These are phyloP conservation scores for Aspergillus sp. DNA, from an alignment of 2,329 filamentous ascomycete genomes.

Conservation along the genomic window DNA sequence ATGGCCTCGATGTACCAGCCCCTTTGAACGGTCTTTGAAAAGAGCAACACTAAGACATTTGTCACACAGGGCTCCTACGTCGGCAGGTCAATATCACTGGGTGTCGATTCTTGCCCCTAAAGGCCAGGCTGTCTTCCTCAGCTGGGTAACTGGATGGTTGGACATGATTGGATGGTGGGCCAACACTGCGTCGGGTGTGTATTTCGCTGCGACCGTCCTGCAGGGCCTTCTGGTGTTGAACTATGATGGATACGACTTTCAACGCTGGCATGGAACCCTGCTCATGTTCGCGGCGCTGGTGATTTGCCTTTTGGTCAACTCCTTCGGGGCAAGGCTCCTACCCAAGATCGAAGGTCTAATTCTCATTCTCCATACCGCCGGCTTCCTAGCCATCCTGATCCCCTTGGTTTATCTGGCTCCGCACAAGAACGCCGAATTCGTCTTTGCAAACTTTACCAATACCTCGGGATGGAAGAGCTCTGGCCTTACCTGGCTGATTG, in stretches of 20 bases:
- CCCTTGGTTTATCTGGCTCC: conserved; percentile 48
- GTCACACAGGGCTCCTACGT: conserved; percentile 31
- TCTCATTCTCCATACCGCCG: conserved; percentile 53
- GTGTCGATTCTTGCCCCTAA: conserved; percentile 42
- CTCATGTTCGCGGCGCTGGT: conserved; percentile 48
- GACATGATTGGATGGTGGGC: conserved; percentile 8
- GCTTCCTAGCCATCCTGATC: conserved; percentile 56
- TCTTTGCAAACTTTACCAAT: not conserved
- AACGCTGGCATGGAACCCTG: conserved; percentile 54
- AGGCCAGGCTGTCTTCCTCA: conserved; percentile 36
- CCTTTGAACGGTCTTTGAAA: no score
- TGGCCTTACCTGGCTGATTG: conserved; percentile 3
- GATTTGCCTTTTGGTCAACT: conserved; percentile 47
- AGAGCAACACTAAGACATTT: not conserved
- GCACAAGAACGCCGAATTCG: conserved; percentile 34
- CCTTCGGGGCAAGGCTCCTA: conserved; percentile 44
- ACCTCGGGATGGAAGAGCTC: not conserved
- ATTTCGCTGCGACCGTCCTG: conserved; percentile 25
- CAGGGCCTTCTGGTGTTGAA: conserved; percentile 44
- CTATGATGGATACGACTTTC: conserved; percentile 35
- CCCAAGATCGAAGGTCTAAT: conserved; percentile 53
- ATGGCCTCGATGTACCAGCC: conserved; percentile 34
- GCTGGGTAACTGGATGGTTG: conserved; percentile 39
- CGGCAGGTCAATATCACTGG: conserved; percentile 45
- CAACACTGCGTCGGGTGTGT: not conserved